Base-by-base conservation (phyloP, 164 flowering plant species). In the Aristolochia contorta region DNA sequence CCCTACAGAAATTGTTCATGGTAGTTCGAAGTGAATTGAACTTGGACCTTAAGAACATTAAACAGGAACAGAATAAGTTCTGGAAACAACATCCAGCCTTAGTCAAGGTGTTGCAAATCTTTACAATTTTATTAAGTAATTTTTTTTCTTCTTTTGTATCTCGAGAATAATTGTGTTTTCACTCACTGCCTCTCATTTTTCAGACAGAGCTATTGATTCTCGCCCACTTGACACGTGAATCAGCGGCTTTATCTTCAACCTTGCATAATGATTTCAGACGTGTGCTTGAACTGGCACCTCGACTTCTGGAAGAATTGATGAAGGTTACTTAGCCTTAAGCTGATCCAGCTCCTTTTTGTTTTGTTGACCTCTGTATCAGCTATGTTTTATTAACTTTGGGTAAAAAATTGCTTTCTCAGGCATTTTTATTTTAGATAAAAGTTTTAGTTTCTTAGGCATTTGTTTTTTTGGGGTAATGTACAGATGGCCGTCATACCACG, bases 401-500 rank as follows among this genome's bases (percentile, higher is more conserved):
- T 27, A 27, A 2, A 27, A 2, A 27, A 27, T 10, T 13, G 27
- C 46, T 30, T 56, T 56, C 24, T 54, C 1, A 22, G 12, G 1
- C 37, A 54, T 54, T 14, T 56, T 56, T 13, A 24, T 24, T 24
- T 55, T 8, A 22, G 22, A 54, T 14, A 21, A 1, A 1, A 8
- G 10, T 1, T 1, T 22, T 19, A 4, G 13, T 1, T 14, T 54
- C 24, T 27, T 54, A 5, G 30, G 4, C 18, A 22, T 10, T 24
- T 7, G 5, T 22, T 61, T 21, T 13, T n/a, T 50, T 22, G 23
- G 30, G 12, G 51, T 20, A 48, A 6, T 47, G 12, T 70, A 46
- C 79, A 93, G 99, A 90, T 93, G 96, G 94, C 98, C 57, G 69
- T 85, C 62, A 63, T 89, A 65, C 96, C 90, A 43, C 96, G 96